Conservation (phyloP, 2,329 filamentous ascomycete species). For the Pyrenophora tritici-repentis region DNA sequence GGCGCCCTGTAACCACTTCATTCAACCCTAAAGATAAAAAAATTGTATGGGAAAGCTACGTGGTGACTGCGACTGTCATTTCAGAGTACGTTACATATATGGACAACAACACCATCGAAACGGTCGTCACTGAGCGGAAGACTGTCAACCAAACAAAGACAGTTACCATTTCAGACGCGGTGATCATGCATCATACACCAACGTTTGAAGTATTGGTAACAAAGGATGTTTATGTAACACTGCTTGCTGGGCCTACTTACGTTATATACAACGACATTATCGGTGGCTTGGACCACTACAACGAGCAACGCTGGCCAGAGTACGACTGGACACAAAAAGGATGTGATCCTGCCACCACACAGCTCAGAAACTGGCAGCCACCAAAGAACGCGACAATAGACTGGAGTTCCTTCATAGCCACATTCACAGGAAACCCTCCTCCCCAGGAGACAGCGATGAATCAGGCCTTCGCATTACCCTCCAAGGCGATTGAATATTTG, state of each 20-base stretch:
- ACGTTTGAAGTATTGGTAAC: conserved; percentile 29
- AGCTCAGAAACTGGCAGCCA: conserved; percentile 24
- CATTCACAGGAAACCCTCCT: conserved; percentile 12
- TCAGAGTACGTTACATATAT: conserved; percentile 33
- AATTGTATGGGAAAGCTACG: conserved; percentile 26
- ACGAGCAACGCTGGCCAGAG: conserved; percentile 3
- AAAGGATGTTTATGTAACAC: conserved; percentile 15
- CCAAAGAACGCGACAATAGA: conserved; percentile 22
- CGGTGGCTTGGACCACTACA: conserved; percentile 27
- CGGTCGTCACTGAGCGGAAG: conserved; percentile 26
- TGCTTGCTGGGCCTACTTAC: conserved; percentile 38
- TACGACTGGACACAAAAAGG: conserved; percentile 1
- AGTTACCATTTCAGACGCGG: conserved; percentile 14
- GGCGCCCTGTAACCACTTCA: conserved; percentile 29
- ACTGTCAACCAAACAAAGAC: conserved; percentile 38
- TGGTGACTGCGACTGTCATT: conserved; percentile 36
- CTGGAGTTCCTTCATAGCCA: conserved; percentile 36
- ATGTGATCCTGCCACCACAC: conserved; percentile 15
- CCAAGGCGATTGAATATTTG: conserved; percentile 29
- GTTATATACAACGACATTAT: conserved; percentile 35
- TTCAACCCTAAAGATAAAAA: conserved; percentile 9
- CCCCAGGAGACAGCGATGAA: not conserved
- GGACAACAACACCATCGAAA: conserved; percentile 31
- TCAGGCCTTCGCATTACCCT: conserved; percentile 25
- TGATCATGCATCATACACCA: conserved; percentile 29